phyloP scores from a whole-genome alignment of 2,329 filamentous ascomycete species.

The Lasiodiplodia sp. region DNA sequence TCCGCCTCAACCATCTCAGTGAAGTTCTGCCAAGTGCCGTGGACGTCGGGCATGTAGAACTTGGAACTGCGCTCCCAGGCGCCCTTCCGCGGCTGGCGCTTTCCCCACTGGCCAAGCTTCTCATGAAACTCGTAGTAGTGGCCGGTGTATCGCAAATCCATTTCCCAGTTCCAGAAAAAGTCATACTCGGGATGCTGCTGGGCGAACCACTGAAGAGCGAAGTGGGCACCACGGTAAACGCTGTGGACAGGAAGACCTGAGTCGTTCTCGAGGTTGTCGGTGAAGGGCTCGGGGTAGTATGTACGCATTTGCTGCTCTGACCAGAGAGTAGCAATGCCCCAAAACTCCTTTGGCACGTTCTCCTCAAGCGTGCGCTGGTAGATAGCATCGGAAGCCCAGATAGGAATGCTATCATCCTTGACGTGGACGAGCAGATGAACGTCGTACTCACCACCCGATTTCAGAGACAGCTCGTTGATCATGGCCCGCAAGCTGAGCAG shows the following conservation, averaged over 20 bases:
- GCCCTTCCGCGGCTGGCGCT: conserved; percentile 73
- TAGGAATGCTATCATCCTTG: conserved; percentile 75
- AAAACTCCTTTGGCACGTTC: conserved; percentile 82
- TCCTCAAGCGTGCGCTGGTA: conserved; percentile 73
- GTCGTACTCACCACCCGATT: conserved; percentile 86
- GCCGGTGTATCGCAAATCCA: conserved; percentile 81
- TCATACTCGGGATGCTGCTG: conserved; percentile 60
- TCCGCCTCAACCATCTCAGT: conserved; percentile 64
- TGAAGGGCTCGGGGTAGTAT: conserved; percentile 86
- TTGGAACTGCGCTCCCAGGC: conserved; percentile 77
- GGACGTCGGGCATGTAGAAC: conserved; percentile 74
- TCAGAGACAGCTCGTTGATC: conserved; percentile 80
- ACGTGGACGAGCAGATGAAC: conserved; percentile 86
- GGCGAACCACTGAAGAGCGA: conserved; percentile 60
- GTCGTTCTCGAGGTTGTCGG: conserved; percentile 68
- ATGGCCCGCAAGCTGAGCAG: conserved; percentile 82
- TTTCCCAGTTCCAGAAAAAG: conserved; percentile 84
- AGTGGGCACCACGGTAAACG: conserved; percentile 74
- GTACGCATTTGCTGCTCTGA: conserved; percentile 91
- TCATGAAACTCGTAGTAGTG: conserved; percentile 84
- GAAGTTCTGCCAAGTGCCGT: conserved; percentile 74
- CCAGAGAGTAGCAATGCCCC: conserved; percentile 88
- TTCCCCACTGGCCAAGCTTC: conserved; percentile 69
- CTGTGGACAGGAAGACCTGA: conserved; percentile 75
- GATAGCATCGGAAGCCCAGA: conserved; percentile 76